A percentile compares a stretch with the other conserved stretches of the same genome.
Evolutionary conservation across 306 rosid species (phyloP).

Genomic region (Nissolia schottii): DNA sequence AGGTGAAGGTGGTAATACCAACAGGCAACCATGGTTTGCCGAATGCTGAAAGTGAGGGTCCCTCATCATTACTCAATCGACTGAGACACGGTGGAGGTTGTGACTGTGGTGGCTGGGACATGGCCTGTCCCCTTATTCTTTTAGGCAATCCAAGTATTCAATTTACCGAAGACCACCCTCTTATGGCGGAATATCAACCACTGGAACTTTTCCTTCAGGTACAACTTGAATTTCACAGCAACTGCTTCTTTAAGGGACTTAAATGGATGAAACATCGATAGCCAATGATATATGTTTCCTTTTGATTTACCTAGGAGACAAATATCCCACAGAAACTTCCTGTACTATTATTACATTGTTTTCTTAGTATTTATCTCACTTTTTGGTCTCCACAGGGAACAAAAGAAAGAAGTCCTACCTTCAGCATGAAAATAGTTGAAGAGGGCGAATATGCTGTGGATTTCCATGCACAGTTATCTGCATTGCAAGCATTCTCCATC

Average conservation of each 20-base stretch:
- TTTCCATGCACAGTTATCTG: constrained; percentile 82
- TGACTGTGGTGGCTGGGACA: constrained; percentile 99
- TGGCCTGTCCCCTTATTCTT: constrained; percentile 85
- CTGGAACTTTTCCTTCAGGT: constrained; percentile 83
- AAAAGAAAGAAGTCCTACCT: constrained; percentile 63
- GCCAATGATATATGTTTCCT: neutral
- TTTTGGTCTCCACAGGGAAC: constrained; percentile 58
- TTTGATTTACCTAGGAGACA: constrained; percentile 1
- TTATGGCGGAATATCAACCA: constrained; percentile 47
- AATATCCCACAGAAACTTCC: neutral
- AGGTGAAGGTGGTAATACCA: constrained; percentile 72
- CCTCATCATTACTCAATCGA: constrained; percentile 76
- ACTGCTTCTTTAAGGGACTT: constrained; percentile 17
- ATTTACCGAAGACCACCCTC: constrained; percentile 41
- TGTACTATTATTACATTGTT: constrained; percentile 1
- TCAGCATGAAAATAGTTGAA: constrained; percentile 61
- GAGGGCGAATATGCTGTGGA: constrained; percentile 79
- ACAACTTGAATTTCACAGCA: constrained; percentile 21
- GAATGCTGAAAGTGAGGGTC: constrained; percentile 50
- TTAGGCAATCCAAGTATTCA: constrained; percentile 64
- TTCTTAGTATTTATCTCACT: neutral
- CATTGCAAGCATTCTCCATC: constrained; percentile 87
- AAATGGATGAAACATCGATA: neutral
- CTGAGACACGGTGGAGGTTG: constrained; percentile 91
- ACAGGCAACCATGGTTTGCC: constrained; percentile 81